A percentile compares a stretch with the other conserved stretches of the same genome.
These are phyloP conservation scores for Leishmania tarentolae DNA, from an alignment of 208 protist genomes.

Conservation along the genomic window DNA sequence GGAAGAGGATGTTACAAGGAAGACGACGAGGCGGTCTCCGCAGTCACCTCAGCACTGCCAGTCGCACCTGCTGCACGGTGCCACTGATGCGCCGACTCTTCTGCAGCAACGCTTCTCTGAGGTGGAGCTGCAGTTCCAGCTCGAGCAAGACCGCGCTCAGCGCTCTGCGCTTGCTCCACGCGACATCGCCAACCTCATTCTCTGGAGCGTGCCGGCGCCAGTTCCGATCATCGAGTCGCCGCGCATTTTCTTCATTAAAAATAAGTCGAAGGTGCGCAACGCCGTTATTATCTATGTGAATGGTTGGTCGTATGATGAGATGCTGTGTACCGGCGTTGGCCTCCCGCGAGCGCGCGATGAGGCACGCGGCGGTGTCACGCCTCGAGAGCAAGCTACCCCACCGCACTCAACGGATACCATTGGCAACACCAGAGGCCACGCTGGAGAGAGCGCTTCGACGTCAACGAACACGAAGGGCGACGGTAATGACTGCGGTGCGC, in stretches of 20 bases:
- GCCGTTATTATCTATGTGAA: conserved; percentile 82
- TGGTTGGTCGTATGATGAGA: conserved; percentile 75
- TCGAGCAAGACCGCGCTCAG: conserved; percentile 39
- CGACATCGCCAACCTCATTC: conserved; percentile 70
- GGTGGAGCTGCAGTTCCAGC: conserved; percentile 70
- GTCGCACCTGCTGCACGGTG: background rate
- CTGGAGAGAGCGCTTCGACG: background rate
- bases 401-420: background rate
- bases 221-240: conserved; percentile 78
- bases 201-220: conserved; percentile 73
- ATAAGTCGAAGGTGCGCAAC: conserved; percentile 72
- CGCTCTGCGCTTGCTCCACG: conserved; percentile 53
- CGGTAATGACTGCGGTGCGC: background rate
- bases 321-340: conserved; percentile 55
- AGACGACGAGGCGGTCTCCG: background rate
- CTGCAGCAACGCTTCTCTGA: conserved; percentile 26
- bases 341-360: conserved; percentile 21
- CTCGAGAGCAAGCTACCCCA: background rate
- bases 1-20: background rate
- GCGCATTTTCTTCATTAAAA: conserved; percentile 71
- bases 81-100: background rate
- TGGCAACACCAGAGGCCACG: background rate
- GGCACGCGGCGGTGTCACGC: background rate
- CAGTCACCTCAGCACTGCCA: background rate
- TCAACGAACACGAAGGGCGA: background rate